These are phyloP conservation scores for Ophiostoma sp. DNA, from an alignment of 2,329 filamentous ascomycete genomes.

Conservation along the genomic window DNA sequence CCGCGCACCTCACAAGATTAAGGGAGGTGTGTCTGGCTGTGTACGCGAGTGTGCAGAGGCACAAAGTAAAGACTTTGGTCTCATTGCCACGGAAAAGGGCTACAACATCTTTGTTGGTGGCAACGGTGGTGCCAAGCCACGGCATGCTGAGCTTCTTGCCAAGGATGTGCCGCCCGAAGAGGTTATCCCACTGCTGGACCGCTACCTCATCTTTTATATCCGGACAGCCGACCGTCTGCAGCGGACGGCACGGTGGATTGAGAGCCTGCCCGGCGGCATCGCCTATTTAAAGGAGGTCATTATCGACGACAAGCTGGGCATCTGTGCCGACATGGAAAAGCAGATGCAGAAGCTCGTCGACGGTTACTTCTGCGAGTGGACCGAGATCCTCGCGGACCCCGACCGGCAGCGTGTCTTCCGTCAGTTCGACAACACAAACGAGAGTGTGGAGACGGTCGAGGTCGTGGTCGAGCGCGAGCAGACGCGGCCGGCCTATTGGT, in stretches of 20 bases:
- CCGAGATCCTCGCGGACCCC: constrained; percentile 72
- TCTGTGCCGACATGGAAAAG: constrained; percentile 77
- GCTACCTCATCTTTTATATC: constrained; percentile 92
- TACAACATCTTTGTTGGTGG: constrained; percentile 92
- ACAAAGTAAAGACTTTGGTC: constrained; percentile 89
- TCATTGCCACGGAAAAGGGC: constrained; percentile 89
- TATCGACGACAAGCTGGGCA: constrained; percentile 81
- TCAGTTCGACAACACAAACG: constrained; percentile 81
- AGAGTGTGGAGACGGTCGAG: constrained; percentile 69
- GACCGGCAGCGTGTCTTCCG: constrained; percentile 63
- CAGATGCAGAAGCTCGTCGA: constrained; percentile 87
- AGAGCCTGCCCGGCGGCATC: constrained; percentile 79
- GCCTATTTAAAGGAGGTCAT: constrained; percentile 80
- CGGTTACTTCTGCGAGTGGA: constrained; percentile 90
- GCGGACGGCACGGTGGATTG: constrained; percentile 84
- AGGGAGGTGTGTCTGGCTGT: constrained; percentile 85
- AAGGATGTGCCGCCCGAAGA: constrained; percentile 83
- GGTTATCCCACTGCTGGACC: constrained; percentile 79
- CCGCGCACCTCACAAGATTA: constrained; percentile 85
- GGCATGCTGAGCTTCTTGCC: constrained; percentile 78
- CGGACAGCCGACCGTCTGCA: constrained; percentile 88
- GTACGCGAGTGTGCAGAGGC: constrained; percentile 93
- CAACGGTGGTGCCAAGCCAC: constrained; percentile 83
- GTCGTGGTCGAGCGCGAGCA: constrained; percentile 71
- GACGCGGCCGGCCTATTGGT: constrained; percentile 73